Evolutionary conservation across 495 filamentous ascomycete genomes (phyloP).

Genomic region (Penicillium mononematosum): DNA sequence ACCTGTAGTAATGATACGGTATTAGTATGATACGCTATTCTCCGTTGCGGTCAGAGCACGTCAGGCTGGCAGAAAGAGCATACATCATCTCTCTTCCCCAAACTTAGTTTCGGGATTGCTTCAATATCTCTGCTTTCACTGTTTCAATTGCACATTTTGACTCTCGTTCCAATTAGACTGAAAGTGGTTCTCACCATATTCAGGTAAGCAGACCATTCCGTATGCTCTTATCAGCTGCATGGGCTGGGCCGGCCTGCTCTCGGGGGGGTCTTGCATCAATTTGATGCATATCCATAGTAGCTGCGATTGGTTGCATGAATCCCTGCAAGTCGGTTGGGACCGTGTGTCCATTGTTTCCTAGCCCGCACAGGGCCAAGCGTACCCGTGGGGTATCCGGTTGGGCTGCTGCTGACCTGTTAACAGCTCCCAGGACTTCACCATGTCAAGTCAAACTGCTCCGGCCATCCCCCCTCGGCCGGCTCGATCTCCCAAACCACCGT

Average conservation of each 20-base stretch:
- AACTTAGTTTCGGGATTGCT: conserved; percentile 23
- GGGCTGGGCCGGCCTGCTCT: conserved; percentile 1
- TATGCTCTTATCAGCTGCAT: conserved; percentile 24
- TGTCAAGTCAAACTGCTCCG: conserved; percentile 48
- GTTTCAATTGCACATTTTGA: neutral
- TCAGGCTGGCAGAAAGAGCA: conserved; percentile 48
- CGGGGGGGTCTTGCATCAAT: neutral
- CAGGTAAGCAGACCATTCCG: conserved; percentile 28
- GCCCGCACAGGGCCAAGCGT: neutral
- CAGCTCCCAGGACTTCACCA: conserved; percentile 30
- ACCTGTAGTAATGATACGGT: conserved; percentile 26
- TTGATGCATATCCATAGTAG: neutral
- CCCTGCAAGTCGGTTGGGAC: conserved; percentile 1
- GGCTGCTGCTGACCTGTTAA: conserved; percentile 16
- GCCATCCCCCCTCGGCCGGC: conserved; percentile 51
- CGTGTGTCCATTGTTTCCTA: neutral
- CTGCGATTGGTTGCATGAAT: neutral
- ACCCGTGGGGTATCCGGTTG: conserved; percentile 7
- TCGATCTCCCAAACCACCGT: conserved; percentile 45
- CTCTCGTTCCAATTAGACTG: conserved; percentile 1
- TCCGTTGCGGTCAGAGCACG: conserved; percentile 40
- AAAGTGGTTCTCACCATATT: conserved; percentile 7
- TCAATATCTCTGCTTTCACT: conserved; percentile 25
- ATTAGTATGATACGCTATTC: conserved; percentile 7
- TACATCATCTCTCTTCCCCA: conserved; percentile 38